Evolutionary conservation across 2,329 filamentous ascomycete species (phyloP).

Genomic region (Apiospora aurea): DNA sequence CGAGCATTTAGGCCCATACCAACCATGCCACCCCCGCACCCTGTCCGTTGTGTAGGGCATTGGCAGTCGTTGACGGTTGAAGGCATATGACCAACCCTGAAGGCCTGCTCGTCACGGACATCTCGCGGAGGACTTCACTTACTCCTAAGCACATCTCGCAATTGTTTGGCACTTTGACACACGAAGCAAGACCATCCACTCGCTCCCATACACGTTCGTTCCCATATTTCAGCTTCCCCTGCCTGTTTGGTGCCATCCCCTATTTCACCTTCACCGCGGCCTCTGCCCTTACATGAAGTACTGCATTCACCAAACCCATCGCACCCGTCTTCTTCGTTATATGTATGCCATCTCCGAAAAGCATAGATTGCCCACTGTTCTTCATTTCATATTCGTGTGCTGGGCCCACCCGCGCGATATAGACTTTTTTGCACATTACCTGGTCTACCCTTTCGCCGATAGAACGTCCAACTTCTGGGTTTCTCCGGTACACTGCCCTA

Average conservation of each 20-base stretch:
- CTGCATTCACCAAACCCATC: not conserved
- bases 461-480: not conserved
- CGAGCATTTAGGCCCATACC: not conserved
- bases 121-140: not conserved
- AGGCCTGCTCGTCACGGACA: not conserved
- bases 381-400: not conserved
- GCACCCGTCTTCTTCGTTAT: not conserved
- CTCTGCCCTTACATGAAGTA: no score
- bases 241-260: not conserved
- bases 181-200: not conserved
- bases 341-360: no score
- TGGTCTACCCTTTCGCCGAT: not conserved
- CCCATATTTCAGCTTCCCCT: not conserved
- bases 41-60: conserved; percentile 16
- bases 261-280: not conserved
- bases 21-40: conserved; percentile 1
- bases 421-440: conserved; percentile 6
- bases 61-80: conserved; percentile 17
- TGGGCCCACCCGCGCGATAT: not conserved
- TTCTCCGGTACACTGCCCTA: not conserved
- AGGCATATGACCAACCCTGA: not conserved
- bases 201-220: conserved; percentile 9
- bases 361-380: not conserved
- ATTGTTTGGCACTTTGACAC: not conserved
- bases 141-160: not conserved